Evolutionary conservation across 2,329 filamentous ascomycete species (phyloP), one percentile per base, ranked within the genome.

Genomic region (Fusarium sp.): DNA sequence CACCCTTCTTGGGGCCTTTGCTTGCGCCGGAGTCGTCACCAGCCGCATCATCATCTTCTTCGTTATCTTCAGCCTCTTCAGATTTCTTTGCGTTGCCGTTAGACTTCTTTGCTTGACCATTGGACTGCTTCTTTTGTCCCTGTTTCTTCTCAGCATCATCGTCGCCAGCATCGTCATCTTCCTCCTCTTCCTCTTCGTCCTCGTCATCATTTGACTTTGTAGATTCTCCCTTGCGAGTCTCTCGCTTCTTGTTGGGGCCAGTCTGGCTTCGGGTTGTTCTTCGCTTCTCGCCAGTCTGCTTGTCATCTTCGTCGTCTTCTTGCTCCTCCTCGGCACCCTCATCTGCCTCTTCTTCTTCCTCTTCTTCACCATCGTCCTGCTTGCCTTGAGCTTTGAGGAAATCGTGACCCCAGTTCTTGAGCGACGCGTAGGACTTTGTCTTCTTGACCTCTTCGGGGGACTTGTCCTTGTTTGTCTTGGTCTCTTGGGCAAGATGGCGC

Each of bases 401-500:
- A 74, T 88, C 86, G 67, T 88, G 85, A 0, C 85, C 85, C 87
- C 87, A 90, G 62, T 90, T 90, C 81, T 90, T 90, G 68, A 90
- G 78, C 6, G 85, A 88, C 28, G 85, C 87, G 48, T 90, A 89
- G 0, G 82, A 84, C 67, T 85, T 85, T 34, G 82, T 84, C 76
- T 83, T 79, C 48, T 83, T 83, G 9, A 82, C 75, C n/a, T 83
- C 81, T 14, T 80, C 79, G 0, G 74, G 63, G 1, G 82, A 76
- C 51, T 87, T 87, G 68, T 90, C 81, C 58, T 82, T 79, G 72
- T 90, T 90, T 34, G 82, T 82, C 65, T 83, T 85, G 58, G 85
- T 83, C 76, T 92, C 89, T 71, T 91, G 89, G 0, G 89, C 89
- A 1, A 92, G 79, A 78, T 91, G 89, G 6, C 89, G 82, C 75